Conservation (phyloP, 2,329 filamentous ascomycete species). For the Aspergillus vadensis region DNA sequence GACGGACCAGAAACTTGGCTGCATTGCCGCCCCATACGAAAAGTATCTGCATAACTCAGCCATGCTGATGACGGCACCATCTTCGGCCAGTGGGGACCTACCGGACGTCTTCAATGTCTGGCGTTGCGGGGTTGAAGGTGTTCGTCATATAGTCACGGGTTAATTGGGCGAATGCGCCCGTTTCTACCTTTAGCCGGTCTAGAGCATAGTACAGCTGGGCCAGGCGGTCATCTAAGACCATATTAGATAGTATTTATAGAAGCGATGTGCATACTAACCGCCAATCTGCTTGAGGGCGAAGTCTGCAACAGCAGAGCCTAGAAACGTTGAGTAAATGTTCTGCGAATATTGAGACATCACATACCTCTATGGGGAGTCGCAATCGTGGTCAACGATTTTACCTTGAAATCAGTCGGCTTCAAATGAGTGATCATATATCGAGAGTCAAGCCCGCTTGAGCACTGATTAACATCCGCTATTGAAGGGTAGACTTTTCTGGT, state of each 20-base stretch:
- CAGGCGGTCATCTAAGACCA: constrained; percentile 47
- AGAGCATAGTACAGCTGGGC: constrained; percentile 59
- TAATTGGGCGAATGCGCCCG: constrained; percentile 63
- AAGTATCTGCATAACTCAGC: constrained; percentile 51
- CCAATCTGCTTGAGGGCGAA: constrained; percentile 62
- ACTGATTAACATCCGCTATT: constrained; percentile 13
- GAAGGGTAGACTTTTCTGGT: not conserved
- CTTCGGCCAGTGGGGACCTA: constrained; percentile 26
- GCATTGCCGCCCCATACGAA: constrained; percentile 62
- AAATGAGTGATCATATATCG: constrained; percentile 65
- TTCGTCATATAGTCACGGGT: constrained; percentile 60
- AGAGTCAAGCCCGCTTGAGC: constrained; percentile 60
- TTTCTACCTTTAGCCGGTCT: constrained; percentile 57
- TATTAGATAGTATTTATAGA: not conserved
- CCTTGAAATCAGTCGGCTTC: constrained; percentile 67
- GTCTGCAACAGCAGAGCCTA: constrained; percentile 63
- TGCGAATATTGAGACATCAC: not conserved
- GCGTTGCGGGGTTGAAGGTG: constrained; percentile 61
- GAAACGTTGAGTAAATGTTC: constrained; percentile 15
- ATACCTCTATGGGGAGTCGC: constrained; percentile 61
- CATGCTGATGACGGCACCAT: constrained; percentile 1
- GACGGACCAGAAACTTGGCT: constrained; percentile 58
- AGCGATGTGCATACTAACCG: constrained; percentile 37
- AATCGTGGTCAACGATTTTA: constrained; percentile 68
- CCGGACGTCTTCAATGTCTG: constrained; percentile 56